phyloP scores from a whole-genome alignment of 2,329 filamentous ascomycete genomes.

The Microsporum audouinii region DNA sequence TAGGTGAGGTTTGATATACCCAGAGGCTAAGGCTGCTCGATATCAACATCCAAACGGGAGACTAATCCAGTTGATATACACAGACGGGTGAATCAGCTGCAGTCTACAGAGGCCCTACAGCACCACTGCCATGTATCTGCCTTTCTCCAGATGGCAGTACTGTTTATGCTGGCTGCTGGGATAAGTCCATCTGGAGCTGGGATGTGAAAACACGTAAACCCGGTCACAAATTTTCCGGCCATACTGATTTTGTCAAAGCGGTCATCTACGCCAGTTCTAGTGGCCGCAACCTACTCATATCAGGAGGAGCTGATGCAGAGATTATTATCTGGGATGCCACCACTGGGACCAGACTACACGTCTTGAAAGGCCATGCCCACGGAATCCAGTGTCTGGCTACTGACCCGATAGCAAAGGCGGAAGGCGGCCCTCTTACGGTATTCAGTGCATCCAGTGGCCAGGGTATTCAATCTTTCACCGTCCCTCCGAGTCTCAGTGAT shows the following conservation, averaged over 20 bases:
- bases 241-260: slow-evolving; percentile 84
- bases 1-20: slow-evolving; percentile 39
- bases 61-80: neutral
- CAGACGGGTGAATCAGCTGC: slow-evolving; percentile 37
- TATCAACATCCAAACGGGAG: neutral
- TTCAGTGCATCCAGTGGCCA: slow-evolving; percentile 73
- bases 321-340: slow-evolving; percentile 72
- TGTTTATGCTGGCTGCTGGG: slow-evolving; percentile 79
- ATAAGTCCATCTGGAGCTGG: slow-evolving; percentile 86
- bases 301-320: slow-evolving; percentile 66
- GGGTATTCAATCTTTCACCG: slow-evolving; percentile 57
- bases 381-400: slow-evolving; percentile 69
- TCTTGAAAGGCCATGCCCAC: slow-evolving; percentile 64
- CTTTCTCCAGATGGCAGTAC: slow-evolving; percentile 51
- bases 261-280: slow-evolving; percentile 52
- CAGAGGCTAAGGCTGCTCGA: neutral
- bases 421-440: slow-evolving; percentile 41
- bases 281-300: slow-evolving; percentile 54
- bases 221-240: slow-evolving; percentile 57
- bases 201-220: slow-evolving; percentile 47
- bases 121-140: slow-evolving; percentile 68
- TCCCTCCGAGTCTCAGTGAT: slow-evolving; percentile 23
- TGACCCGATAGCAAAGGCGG: slow-evolving; percentile 51
- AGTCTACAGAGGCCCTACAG: slow-evolving; percentile 60
- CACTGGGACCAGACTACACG: slow-evolving; percentile 58